phyloP scores from a whole-genome alignment of 495 filamentous ascomycete species.

The Neurospora sp. region DNA sequence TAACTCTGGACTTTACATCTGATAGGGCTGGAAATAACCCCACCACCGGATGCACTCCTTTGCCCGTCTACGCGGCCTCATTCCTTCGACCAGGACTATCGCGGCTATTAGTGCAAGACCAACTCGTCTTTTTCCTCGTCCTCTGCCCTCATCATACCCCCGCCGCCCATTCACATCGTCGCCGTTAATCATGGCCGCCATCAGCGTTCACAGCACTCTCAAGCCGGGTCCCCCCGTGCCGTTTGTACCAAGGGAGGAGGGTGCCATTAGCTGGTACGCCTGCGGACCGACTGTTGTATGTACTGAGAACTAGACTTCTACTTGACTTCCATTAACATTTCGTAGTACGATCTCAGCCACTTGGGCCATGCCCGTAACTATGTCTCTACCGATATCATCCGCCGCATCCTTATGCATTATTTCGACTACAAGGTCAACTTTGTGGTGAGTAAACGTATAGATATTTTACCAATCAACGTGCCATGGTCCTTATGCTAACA shows the following conservation, averaged over 20 bases:
- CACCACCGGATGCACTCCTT: constrained; percentile 18
- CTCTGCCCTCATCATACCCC: background rate
- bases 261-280: constrained; percentile 76
- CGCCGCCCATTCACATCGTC: background rate
- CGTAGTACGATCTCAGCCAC: background rate
- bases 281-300: constrained; percentile 67
- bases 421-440: constrained; percentile 80
- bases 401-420: constrained; percentile 76
- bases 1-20: background rate
- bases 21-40: background rate
- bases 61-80: constrained; percentile 6
- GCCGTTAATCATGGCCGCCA: constrained; percentile 31
- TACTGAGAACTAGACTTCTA: background rate
- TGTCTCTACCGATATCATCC: constrained; percentile 86
- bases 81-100: background rate
- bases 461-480: background rate
- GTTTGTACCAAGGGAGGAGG: constrained; percentile 66
- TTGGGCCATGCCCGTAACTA: constrained; percentile 65
- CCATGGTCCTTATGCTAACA: background rate
- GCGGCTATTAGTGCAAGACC: background rate
- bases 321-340: background rate
- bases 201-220: constrained; percentile 69
- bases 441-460: constrained; percentile 34
- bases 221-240: constrained; percentile 57
- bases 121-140: constrained; percentile 8